A percentile compares a stretch with the other conserved stretches of the same genome.
phyloP scores from a whole-genome alignment of 768 basidiomycete species.

The Tephrocybe rancida region DNA sequence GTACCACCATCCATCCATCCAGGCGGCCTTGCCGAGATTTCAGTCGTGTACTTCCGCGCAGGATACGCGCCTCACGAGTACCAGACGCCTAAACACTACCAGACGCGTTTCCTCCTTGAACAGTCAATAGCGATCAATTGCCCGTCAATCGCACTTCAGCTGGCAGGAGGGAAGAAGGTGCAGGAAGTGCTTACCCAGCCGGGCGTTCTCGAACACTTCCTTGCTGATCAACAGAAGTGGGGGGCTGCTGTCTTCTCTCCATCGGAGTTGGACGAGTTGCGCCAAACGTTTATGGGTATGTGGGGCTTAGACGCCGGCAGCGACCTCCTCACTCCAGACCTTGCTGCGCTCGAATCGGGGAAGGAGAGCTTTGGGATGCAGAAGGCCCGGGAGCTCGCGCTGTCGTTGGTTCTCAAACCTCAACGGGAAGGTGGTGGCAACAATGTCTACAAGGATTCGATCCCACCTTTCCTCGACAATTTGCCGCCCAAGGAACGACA shows the following conservation, averaged over 20 bases:
- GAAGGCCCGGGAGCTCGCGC: slow-evolving; percentile 51
- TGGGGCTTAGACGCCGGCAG: slow-evolving; percentile 73
- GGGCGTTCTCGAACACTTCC: slow-evolving; percentile 74
- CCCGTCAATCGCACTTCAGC: slow-evolving; percentile 85
- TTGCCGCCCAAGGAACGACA: slow-evolving; percentile 63
- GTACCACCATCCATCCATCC: slow-evolving; percentile 34
- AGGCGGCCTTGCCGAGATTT: slow-evolving; percentile 61
- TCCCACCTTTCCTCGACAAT: slow-evolving; percentile 72
- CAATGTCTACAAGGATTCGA: slow-evolving; percentile 87
- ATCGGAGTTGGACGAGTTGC: slow-evolving; percentile 52
- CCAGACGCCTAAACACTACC: slow-evolving; percentile 63
- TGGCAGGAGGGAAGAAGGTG: slow-evolving; percentile 96
- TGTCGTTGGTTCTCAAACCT: slow-evolving; percentile 85
- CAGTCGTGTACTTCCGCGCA: slow-evolving; percentile 88
- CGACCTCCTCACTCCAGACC: slow-evolving; percentile 34
- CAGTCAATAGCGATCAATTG: slow-evolving; percentile 89
- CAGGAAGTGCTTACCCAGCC: slow-evolving; percentile 84
- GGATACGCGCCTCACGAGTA: slow-evolving; percentile 88
- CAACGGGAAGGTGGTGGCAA: slow-evolving; percentile 99
- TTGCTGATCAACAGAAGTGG: slow-evolving; percentile 43
- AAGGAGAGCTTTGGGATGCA: slow-evolving; percentile 44
- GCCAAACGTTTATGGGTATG: slow-evolving; percentile 86
- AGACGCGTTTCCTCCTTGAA: slow-evolving; percentile 78
- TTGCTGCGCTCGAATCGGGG: slow-evolving; percentile 23
- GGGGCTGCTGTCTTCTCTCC: slow-evolving; percentile 30